Evolutionary conservation across 2,329 filamentous ascomycete species (phyloP), one percentile per base, ranked within the genome.

Genomic region (Diaporthe ilicicola): DNA sequence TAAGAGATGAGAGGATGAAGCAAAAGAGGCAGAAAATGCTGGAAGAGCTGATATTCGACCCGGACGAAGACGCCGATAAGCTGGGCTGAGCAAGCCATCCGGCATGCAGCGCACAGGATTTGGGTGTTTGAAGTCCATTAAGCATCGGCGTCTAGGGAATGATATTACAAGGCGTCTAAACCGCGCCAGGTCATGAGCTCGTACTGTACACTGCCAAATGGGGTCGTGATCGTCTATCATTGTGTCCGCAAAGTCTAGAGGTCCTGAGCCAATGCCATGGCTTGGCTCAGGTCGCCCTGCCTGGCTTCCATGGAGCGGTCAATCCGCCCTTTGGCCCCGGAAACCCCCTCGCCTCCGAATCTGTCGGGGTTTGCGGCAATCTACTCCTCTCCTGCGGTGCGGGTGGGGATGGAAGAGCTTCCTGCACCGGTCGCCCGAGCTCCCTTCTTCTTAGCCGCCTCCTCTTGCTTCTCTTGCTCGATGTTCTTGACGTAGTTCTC

Each of bases 381-480:
- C 12, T 65, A 67, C 66, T 71, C 74, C 70, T 77, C 81, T 56
- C 82, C 83, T 71, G 81, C 77, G 79, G 85, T 82, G 85, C 91
- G 85, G 82, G 93, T 94, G 78, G 93, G 86, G 78, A 96, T 94
- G 53, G 93, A 89, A 22, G 93, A 90, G 76, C 84, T 91, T 56
- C 91, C 91, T 62, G 88, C 90, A 70, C 91, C 91, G n/a, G 91
- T 88, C 73, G 90, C 89, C 76, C 91, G 88, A 71, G 93, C 92
- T 54, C 90, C 93, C 91, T 97, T 97, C 92, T 97, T 97, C 89
- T 94, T 97, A 50, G 94, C 94, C 29, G 95, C 95, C 86, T 99
- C 96, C 83, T 98, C 96, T 81, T 97, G 95, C 89, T 99, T 99
- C 89, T 99, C 97, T 78, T 95, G 93, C 87, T 99, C 97, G 82